A percentile compares a stretch with the other conserved stretches of the same genome.
These are phyloP conservation scores for Xanthoconium separans DNA, from an alignment of 1,284 basidiomycete genomes.

Conservation along the genomic window DNA sequence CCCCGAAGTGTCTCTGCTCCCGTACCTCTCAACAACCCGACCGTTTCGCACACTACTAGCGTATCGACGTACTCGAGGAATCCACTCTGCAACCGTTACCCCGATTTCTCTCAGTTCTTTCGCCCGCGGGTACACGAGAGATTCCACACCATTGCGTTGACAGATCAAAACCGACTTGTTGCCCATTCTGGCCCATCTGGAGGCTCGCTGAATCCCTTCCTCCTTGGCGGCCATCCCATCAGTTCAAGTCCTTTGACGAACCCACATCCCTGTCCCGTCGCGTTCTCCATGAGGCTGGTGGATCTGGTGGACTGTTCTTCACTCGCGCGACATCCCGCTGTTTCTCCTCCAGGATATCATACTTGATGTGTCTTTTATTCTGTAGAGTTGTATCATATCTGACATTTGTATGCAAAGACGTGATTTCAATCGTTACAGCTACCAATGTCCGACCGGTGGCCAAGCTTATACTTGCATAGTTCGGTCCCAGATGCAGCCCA, in stretches of 20 bases:
- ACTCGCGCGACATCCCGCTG: background rate
- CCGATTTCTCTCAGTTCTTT: conserved; percentile 35
- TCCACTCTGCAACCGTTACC: conserved; percentile 32
- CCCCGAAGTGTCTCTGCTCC: conserved; percentile 6
- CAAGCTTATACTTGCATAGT: conserved; percentile 44
- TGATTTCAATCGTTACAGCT: background rate
- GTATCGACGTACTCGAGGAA: conserved; percentile 30
- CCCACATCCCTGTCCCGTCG: conserved; percentile 18
- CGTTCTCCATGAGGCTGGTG: conserved; percentile 21
- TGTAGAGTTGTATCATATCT: conserved; percentile 14
- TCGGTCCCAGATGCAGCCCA: conserved; percentile 43
- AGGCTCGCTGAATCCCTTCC: background rate
- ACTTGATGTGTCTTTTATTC: conserved; percentile 4
- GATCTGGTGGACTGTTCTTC: conserved; percentile 12
- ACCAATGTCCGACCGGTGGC: conserved; percentile 28
- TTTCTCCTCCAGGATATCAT: background rate
- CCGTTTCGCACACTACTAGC: background rate
- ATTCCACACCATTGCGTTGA: conserved; percentile 5
- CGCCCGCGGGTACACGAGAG: conserved; percentile 13
- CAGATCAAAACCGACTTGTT: background rate
- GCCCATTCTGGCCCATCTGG: background rate
- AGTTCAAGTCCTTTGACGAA: background rate
- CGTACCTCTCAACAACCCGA: background rate
- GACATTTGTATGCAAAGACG: conserved; percentile 1
- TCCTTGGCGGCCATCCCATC: background rate